Conservation (phyloP, 805 yeast species). For the Candida verbasci region DNA sequence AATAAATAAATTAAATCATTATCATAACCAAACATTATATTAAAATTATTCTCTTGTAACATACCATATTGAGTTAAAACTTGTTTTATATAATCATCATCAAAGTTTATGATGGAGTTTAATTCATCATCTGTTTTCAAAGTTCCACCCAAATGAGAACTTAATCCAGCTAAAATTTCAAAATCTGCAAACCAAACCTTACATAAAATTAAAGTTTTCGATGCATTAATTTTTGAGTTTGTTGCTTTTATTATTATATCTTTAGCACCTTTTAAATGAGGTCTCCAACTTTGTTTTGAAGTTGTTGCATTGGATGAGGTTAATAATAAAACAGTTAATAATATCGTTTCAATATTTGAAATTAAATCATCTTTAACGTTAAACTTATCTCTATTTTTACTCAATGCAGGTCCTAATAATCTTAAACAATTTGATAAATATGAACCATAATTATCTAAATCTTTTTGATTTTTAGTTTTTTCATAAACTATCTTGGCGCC, state of each 20-base stretch:
- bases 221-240: constrained; percentile 17
- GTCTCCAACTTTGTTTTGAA: constrained; percentile 54
- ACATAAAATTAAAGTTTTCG: constrained; percentile 48
- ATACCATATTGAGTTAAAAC: constrained; percentile 39
- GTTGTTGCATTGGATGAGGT: constrained; percentile 60
- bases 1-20: constrained; percentile 31
- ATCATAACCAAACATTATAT: constrained; percentile 46
- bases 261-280: constrained; percentile 62
- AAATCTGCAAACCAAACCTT: constrained; percentile 53
- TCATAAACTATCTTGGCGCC: constrained; percentile 59
- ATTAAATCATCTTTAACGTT: constrained; percentile 12
- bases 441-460: constrained; percentile 45
- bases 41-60: constrained; percentile 43
- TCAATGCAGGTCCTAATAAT: constrained; percentile 46
- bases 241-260: constrained; percentile 46
- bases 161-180: constrained; percentile 53
- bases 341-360: constrained; percentile 58
- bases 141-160: constrained; percentile 57
- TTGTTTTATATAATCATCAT: constrained; percentile 24
- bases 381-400: constrained; percentile 10
- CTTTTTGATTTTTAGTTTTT: constrained; percentile 20
- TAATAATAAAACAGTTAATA: constrained; percentile 59
- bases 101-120: constrained; percentile 21
- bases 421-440: constrained; percentile 61
- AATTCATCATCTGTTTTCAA: constrained; percentile 45